These are phyloP conservation scores for Mesembryanthemum crystallinum DNA, from an alignment of 148 eudicot genomes.

Conservation along the genomic window DNA sequence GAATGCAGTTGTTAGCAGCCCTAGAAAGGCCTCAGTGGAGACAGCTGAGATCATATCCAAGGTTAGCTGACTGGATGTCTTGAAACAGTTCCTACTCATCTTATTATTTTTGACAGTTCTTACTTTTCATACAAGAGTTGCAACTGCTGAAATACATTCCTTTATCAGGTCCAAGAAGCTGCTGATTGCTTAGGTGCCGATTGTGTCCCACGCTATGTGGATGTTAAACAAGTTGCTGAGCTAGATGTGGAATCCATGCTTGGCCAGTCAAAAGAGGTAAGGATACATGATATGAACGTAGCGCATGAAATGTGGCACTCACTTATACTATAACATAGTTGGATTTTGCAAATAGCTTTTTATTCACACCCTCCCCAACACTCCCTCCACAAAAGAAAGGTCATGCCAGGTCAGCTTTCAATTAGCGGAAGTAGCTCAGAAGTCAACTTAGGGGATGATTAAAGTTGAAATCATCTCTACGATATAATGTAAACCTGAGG, in stretches of 20 bases:
- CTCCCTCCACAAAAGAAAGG: too few relatives aligned
- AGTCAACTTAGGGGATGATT: too few relatives aligned
- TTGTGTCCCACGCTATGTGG: conserved; percentile 78
- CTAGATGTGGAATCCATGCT: conserved; percentile 57
- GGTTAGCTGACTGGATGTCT: conserved; percentile 36
- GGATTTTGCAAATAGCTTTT: background rate
- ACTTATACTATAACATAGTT: background rate
- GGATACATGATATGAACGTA: background rate
- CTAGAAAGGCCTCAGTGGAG: conserved; percentile 59
- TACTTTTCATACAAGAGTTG: background rate
- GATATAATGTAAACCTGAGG: background rate
- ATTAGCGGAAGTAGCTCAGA: background rate
- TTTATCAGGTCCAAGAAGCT: conserved; percentile 84
- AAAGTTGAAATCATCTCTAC: too few relatives aligned
- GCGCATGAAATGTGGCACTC: background rate
- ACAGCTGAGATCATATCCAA: conserved; percentile 62
- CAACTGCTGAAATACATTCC: background rate
- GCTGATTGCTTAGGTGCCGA: conserved; percentile 92
- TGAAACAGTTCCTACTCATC: background rate
- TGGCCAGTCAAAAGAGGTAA: conserved; percentile 47
- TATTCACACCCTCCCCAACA: too few relatives aligned
- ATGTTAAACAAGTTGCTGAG: conserved; percentile 53
- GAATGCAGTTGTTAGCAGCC: conserved; percentile 59
- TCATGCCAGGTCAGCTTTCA: background rate
- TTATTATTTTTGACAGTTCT: background rate